phyloP scores from a whole-genome alignment of 2,329 filamentous ascomycete species.

The Pestalotiopsis sp. region DNA sequence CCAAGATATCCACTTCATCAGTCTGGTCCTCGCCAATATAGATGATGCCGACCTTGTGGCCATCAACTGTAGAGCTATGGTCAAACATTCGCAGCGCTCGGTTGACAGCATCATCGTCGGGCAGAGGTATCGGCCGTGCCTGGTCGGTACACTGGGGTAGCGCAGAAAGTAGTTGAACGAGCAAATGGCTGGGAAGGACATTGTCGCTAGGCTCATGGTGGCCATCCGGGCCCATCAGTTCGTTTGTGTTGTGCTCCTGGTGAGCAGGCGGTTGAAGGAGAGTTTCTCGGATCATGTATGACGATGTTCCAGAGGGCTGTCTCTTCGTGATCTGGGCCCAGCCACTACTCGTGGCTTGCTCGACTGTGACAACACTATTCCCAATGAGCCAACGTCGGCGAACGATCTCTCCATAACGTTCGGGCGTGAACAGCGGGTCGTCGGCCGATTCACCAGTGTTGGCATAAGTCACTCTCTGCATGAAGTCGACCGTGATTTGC shows the following conservation, averaged over 20 bases:
- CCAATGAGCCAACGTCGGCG: slow-evolving; percentile 74
- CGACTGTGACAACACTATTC: slow-evolving; percentile 73
- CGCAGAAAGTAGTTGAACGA: slow-evolving; percentile 70
- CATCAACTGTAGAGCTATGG: slow-evolving; percentile 85
- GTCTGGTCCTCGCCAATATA: slow-evolving; percentile 90
- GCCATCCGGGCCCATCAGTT: slow-evolving; percentile 48
- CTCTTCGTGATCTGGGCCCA: slow-evolving; percentile 73
- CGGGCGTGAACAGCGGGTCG: slow-evolving; percentile 66
- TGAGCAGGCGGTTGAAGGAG: slow-evolving; percentile 61
- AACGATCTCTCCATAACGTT: slow-evolving; percentile 66
- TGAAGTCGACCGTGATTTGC: slow-evolving; percentile 90
- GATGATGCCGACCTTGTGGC: slow-evolving; percentile 92
- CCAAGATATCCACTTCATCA: slow-evolving; percentile 79
- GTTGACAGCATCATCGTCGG: slow-evolving; percentile 67
- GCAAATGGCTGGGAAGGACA: slow-evolving; percentile 73
- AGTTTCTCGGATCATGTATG: slow-evolving; percentile 62
- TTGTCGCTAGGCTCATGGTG: slow-evolving; percentile 57
- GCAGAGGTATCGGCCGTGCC: slow-evolving; percentile 75
- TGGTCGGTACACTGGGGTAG: slow-evolving; percentile 59
- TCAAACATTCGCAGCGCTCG: slow-evolving; percentile 84
- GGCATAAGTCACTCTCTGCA: slow-evolving; percentile 85
- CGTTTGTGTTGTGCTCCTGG: slow-evolving; percentile 51
- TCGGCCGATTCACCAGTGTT: slow-evolving; percentile 78
- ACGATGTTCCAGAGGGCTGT: slow-evolving; percentile 69
- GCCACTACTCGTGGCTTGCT: slow-evolving; percentile 68